Evolutionary conservation across 345 rosid genomes (phyloP), one percentile per base, ranked within the genome.

Genomic region (Eucalyptus victrix): DNA sequence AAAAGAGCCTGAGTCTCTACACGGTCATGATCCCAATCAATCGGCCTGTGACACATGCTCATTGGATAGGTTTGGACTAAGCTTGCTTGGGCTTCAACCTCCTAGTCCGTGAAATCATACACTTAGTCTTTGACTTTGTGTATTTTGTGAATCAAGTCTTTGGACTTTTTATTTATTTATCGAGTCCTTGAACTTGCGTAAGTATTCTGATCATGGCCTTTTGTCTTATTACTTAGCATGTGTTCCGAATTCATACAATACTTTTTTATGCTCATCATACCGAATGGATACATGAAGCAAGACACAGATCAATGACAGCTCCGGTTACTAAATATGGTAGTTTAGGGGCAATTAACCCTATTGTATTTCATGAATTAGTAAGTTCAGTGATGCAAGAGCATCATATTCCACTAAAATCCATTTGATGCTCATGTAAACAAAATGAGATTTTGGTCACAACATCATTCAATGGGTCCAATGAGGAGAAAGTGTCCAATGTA

Each of bases 1-100:
- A 49, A 49, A 15, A 15, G 3, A 49, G 51, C 0, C 1, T 49
- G 18, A 49, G 51, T 49, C 0, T 18, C 18, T 1, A 0, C 51
- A 1, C 0, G 3, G 18, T 49, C 51, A 49, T 0, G 18, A 49
- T 15, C 1, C 3, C 51, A 49, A 49, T 49, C 7, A 17, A 49
- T 49, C 7, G 7, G 51, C 7, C 51, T 7, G 0, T 49, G 0
- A 49, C 51, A 15, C 81, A 72, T 76, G 81, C 81, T 72, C 42
- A 72, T 34, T 37, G 8, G 15, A 34, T 19, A 17, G 28, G 42
- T 37, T 34, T 28, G 32, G 67, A 60, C 67, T 60, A 60, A 60
- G 32, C 67, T 7, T 28, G n/a, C 67, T 60, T 28, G 67, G 67
- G 8, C 7, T 5, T 28, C 8, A 60, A 60, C 67, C 67, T 19